phyloP scores from a whole-genome alignment of 2,329 filamentous ascomycete species.

The Aspergillus aculeatinus region DNA sequence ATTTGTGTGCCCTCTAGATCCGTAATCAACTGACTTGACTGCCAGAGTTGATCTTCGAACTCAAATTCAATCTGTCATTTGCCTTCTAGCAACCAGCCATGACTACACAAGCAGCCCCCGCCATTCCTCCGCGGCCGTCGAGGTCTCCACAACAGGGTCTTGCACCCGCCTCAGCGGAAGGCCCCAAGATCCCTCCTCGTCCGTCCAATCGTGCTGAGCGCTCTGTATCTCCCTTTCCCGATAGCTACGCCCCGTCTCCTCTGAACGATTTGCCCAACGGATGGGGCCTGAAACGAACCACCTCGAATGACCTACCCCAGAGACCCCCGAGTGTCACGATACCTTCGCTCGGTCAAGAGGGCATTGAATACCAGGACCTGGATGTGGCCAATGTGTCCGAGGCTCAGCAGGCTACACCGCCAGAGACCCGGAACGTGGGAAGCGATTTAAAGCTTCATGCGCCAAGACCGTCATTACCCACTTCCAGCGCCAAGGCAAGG shows the following conservation, averaged over 20 bases:
- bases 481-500: constrained; percentile 75
- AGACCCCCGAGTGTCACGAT: constrained; percentile 76
- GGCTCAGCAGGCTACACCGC: constrained; percentile 51
- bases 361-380: constrained; percentile 76
- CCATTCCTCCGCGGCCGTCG: constrained; percentile 63
- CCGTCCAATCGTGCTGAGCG: constrained; percentile 68
- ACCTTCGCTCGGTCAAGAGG: constrained; percentile 85
- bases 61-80: not conserved
- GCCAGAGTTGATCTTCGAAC: not conserved
- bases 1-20: not conserved
- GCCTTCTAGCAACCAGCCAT: constrained; percentile 23
- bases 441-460: constrained; percentile 84
- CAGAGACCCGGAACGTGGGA: constrained; percentile 75
- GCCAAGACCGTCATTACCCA: constrained; percentile 81
- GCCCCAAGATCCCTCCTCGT: constrained; percentile 76
- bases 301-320: constrained; percentile 40
- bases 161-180: constrained; percentile 44
- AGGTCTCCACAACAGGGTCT: constrained; percentile 50
- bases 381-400: constrained; percentile 46
- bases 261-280: constrained; percentile 67
- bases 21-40: constrained; percentile 1
- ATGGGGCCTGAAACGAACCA: constrained; percentile 32
- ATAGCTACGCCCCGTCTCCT: constrained; percentile 81
- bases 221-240: constrained; percentile 72
- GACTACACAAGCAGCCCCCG: constrained; percentile 51